phyloP scores from a whole-genome alignment of 129 eudicot genomes.

The Gnaphalium uliginosum region DNA sequence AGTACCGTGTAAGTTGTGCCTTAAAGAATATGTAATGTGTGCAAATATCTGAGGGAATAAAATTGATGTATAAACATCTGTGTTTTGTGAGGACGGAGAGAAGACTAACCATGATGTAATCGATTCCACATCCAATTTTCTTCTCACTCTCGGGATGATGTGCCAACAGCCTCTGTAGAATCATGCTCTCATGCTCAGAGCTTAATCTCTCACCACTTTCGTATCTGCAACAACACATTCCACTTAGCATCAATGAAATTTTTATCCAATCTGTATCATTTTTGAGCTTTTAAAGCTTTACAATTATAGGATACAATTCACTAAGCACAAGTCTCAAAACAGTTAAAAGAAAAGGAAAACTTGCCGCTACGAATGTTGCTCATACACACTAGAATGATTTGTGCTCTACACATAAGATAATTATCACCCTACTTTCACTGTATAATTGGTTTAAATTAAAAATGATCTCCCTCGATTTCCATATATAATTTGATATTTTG shows the following conservation, averaged over 20 bases:
- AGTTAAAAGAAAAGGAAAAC: neutral
- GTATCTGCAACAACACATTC: constrained; percentile 43
- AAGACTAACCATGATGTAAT: constrained; percentile 64
- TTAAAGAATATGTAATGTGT: neutral
- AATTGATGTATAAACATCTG: neutral
- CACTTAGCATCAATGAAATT: neutral
- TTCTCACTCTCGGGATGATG: constrained; percentile 69
- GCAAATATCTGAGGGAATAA: neutral
- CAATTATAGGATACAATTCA: neutral
- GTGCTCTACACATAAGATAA: too few species aligned
- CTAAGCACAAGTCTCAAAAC: neutral
- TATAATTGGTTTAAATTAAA: too few species aligned
- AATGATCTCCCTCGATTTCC: too few species aligned
- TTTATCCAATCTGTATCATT: neutral
- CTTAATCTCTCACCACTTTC: constrained; percentile 66
- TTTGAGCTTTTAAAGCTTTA: constrained; percentile 7
- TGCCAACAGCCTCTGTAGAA: constrained; percentile 67
- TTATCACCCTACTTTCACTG: too few species aligned
- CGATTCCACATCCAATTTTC: constrained; percentile 85
- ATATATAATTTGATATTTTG: too few species aligned
- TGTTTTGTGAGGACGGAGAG: constrained; percentile 9
- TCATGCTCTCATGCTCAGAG: constrained; percentile 61
- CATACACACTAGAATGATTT: neutral
- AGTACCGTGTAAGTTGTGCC: neutral
- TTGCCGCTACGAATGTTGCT: neutral